Conservation (phyloP, 2,329 filamentous ascomycete species). For the Trichoderma citrinoviride region DNA sequence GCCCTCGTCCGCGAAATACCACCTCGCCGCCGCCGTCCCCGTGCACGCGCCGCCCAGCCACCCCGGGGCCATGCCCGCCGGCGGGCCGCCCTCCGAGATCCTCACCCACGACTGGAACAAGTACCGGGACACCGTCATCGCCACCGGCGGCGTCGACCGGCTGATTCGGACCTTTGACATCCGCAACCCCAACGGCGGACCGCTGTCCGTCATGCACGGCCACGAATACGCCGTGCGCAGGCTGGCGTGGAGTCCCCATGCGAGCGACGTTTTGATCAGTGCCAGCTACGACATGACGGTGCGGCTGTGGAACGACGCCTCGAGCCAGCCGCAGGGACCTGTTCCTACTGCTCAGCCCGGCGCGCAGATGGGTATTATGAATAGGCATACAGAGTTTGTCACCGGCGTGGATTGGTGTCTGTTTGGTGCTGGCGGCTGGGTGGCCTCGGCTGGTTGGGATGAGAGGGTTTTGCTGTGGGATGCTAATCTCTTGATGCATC, state of each 20-base stretch:
- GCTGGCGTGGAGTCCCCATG: slow-evolving; percentile 88
- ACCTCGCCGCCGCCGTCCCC: slow-evolving; percentile 77
- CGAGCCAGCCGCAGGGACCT: slow-evolving; percentile 40
- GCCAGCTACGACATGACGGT: slow-evolving; percentile 99
- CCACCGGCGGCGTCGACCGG: slow-evolving; percentile 85
- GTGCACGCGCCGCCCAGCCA: slow-evolving; percentile 68
- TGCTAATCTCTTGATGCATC: slow-evolving; percentile 54
- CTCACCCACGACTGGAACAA: slow-evolving; percentile 99
- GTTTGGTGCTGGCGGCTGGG: slow-evolving; percentile 94
- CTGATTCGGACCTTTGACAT: slow-evolving; percentile 89
- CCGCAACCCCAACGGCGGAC: slow-evolving; percentile 68
- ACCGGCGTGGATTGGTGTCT: slow-evolving; percentile 98
- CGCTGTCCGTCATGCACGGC: slow-evolving; percentile 70
- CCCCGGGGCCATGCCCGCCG: slow-evolving; percentile 38
- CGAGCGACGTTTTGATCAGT: slow-evolving; percentile 81
- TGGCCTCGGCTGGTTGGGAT: slow-evolving; percentile 92
- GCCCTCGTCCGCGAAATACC: slow-evolving; percentile 81
- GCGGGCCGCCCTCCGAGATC: slow-evolving; percentile 69
- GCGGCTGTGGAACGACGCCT: slow-evolving; percentile 82
- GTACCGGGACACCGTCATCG: slow-evolving; percentile 80
- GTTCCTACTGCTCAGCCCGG: slow-evolving; percentile 50
- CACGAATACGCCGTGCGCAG: slow-evolving; percentile 89
- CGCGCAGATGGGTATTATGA: slow-evolving; percentile 81
- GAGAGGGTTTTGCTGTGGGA: slow-evolving; percentile 91
- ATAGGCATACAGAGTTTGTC: slow-evolving; percentile 89